These are phyloP conservation scores for Ophiosphaerella narmari DNA, from an alignment of 2,329 filamentous ascomycete species.

Conservation along the genomic window DNA sequence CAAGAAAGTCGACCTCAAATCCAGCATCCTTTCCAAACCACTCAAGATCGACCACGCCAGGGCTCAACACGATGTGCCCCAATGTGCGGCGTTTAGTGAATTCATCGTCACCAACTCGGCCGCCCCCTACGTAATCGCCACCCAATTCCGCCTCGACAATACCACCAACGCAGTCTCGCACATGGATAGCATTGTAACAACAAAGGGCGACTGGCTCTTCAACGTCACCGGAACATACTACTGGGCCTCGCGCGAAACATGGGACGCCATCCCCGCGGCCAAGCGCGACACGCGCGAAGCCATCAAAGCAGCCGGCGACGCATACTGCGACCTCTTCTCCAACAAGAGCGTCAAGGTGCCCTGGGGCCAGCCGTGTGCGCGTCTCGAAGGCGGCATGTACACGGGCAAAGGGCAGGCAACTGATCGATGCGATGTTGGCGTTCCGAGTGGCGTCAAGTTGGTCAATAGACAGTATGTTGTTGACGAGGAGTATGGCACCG, in stretches of 20 bases:
- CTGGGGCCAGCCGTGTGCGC: slow-evolving; percentile 34
- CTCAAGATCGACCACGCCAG: slow-evolving; percentile 31
- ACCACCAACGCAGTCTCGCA: slow-evolving; percentile 21
- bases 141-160: slow-evolving; percentile 31
- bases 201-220: slow-evolving; percentile 38
- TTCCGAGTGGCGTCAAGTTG: slow-evolving; percentile 33
- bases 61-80: slow-evolving; percentile 29
- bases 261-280: slow-evolving; percentile 21
- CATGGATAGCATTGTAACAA: slow-evolving; percentile 34
- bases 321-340: slow-evolving; percentile 35
- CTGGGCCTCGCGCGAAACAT: slow-evolving; percentile 32
- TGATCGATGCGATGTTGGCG: slow-evolving; percentile 34
- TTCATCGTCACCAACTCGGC: slow-evolving; percentile 30
- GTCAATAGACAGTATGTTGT: slow-evolving; percentile 36
- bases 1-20: slow-evolving; percentile 21
- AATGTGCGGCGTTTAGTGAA: slow-evolving; percentile 37
- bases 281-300: slow-evolving; percentile 25
- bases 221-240: slow-evolving; percentile 35
- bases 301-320: slow-evolving; percentile 34
- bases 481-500: slow-evolving; percentile 37
- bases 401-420: slow-evolving; percentile 30
- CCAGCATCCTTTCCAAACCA: slow-evolving; percentile 27
- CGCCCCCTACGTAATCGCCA: slow-evolving; percentile 36
- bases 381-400: slow-evolving; percentile 34
- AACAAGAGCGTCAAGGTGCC: slow-evolving; percentile 32